Conservation (phyloP, 1,284 basidiomycete species). For the Macrocybe sp. region DNA sequence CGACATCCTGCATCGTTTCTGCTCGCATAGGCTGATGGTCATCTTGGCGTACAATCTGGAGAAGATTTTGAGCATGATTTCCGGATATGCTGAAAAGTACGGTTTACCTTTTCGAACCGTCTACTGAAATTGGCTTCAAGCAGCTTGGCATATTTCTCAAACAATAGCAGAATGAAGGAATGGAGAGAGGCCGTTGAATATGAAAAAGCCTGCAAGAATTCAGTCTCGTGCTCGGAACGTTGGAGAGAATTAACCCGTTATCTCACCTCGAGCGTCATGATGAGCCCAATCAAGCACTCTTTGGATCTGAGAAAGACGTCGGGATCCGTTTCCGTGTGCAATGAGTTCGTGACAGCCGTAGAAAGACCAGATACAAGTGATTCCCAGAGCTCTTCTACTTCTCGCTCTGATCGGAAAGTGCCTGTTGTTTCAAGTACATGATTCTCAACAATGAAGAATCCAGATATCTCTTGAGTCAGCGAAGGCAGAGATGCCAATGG, state of each 20-base stretch:
- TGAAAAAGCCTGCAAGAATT: conserved; percentile 62
- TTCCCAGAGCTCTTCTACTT: conserved; percentile 97
- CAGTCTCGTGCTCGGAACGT: conserved; percentile 6
- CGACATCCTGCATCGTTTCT: conserved; percentile 67
- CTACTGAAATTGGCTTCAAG: conserved; percentile 80
- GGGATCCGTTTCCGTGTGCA: conserved; percentile 77
- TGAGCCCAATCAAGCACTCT: conserved; percentile 80
- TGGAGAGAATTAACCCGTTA: neutral
- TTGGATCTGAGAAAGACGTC: conserved; percentile 85
- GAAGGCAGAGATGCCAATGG: conserved; percentile 52
- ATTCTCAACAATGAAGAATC: conserved; percentile 96
- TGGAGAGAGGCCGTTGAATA: conserved; percentile 86
- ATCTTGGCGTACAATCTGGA: conserved; percentile 81
- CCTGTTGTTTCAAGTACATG: conserved; percentile 89
- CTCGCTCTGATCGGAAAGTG: conserved; percentile 81
- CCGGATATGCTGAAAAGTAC: neutral
- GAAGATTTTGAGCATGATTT: conserved; percentile 3
- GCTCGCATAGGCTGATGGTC: conserved; percentile 92
- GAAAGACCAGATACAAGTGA: conserved; percentile 78
- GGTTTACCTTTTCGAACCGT: conserved; percentile 72
- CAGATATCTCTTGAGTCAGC: conserved; percentile 92
- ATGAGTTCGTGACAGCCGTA: conserved; percentile 68
- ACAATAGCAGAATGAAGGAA: conserved; percentile 80
- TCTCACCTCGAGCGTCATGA: conserved; percentile 87
- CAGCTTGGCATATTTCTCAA: conserved; percentile 86